A percentile compares a stretch with the other conserved stretches of the same genome.
Conservation (phyloP, 2,329 filamentous ascomycete genomes). For the Chaetomiaceae sp. region DNA sequence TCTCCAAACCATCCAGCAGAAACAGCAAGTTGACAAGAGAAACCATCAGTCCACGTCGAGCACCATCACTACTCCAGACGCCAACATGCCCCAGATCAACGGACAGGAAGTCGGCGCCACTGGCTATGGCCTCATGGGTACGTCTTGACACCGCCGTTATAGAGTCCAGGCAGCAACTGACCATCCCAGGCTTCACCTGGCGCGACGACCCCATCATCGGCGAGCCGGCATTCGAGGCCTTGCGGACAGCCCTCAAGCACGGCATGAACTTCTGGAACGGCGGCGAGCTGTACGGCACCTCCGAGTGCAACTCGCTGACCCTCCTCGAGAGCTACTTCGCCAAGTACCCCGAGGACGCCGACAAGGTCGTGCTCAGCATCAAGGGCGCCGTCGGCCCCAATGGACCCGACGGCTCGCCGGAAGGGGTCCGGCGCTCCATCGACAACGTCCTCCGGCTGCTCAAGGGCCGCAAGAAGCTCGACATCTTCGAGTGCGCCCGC, state of each 20-base stretch:
- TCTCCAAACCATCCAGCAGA: too few relatives aligned
- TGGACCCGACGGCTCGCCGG: slow-evolving; percentile 51
- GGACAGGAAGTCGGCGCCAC: slow-evolving; percentile 30
- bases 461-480: slow-evolving; percentile 55
- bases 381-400: slow-evolving; percentile 45
- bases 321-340: slow-evolving; percentile 58
- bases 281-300: slow-evolving; percentile 61
- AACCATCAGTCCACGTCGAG: neutral
- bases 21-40: too few relatives aligned
- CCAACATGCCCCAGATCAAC: slow-evolving; percentile 29
- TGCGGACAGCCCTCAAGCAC: slow-evolving; percentile 48
- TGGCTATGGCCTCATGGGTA: slow-evolving; percentile 33
- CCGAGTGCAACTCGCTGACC: slow-evolving; percentile 51
- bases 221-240: slow-evolving; percentile 49
- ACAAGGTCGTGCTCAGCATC: slow-evolving; percentile 55
- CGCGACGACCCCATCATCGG: slow-evolving; percentile 37
- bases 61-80: neutral
- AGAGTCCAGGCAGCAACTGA: neutral
- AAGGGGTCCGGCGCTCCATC: slow-evolving; percentile 52
- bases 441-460: slow-evolving; percentile 51
- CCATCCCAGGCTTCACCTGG: slow-evolving; percentile 40
- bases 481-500: slow-evolving; percentile 57
- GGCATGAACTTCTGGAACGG: slow-evolving; percentile 35
- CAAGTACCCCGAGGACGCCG: slow-evolving; percentile 57
- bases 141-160: neutral